These are phyloP conservation scores for Hamamelis virginiana DNA, from an alignment of 164 flowering plant species.

Conservation along the genomic window DNA sequence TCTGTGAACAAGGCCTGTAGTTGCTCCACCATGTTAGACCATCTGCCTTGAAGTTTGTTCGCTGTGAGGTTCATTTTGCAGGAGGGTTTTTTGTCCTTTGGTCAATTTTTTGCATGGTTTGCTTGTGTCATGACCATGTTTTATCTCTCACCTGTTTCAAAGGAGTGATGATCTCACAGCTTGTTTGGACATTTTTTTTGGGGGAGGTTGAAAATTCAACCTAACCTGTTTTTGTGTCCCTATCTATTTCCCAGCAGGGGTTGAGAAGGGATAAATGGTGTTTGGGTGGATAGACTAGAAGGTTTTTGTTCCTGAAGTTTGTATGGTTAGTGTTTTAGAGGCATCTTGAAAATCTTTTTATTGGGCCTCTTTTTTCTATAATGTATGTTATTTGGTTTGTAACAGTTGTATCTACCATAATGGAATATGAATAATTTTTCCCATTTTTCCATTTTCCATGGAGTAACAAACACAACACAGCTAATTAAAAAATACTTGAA, in stretches of 20 bases:
- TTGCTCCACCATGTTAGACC: slow-evolving; percentile 15
- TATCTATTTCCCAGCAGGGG: background rate
- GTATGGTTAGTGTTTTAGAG: slow-evolving; percentile 27
- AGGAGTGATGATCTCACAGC: slow-evolving; percentile 18
- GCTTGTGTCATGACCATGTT: slow-evolving; percentile 28
- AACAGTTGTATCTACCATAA: background rate
- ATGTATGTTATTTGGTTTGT: slow-evolving; percentile 1
- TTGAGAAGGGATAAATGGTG: slow-evolving; percentile 9
- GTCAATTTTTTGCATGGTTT: slow-evolving; percentile 34
- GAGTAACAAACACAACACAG: too few relatives aligned
- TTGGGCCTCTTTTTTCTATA: slow-evolving; percentile 17
- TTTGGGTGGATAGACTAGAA: slow-evolving; percentile 12
- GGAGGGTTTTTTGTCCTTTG: slow-evolving; percentile 26
- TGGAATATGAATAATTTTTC: slow-evolving; percentile 1
- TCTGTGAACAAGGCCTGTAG: slow-evolving; percentile 11
- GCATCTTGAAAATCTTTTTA: background rate
- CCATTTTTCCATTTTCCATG: too few relatives aligned
- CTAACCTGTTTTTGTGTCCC: background rate
- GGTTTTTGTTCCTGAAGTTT: slow-evolving; percentile 8
- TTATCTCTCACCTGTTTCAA: slow-evolving; percentile 13
- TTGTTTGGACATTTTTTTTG: slow-evolving; percentile 14
- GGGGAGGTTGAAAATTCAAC: slow-evolving; percentile 17
- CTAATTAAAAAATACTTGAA: too few relatives aligned
- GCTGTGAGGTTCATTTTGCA: slow-evolving; percentile 37
- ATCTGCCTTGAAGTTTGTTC: slow-evolving; percentile 17